Conservation (phyloP, 805 yeast genomes). For the Monosporozyma solicola region DNA sequence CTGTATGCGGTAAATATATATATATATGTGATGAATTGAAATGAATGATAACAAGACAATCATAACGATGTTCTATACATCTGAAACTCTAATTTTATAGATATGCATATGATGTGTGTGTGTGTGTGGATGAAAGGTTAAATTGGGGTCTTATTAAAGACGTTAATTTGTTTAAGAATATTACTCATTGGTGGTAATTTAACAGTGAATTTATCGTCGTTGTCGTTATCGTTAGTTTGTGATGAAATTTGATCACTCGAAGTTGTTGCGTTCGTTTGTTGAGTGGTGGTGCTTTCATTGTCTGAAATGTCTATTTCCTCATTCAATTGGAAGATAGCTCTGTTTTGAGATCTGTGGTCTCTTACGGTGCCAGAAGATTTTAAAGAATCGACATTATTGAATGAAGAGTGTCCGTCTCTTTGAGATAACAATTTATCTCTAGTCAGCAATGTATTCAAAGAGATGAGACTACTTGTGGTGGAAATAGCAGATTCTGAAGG, state of each 20-base stretch:
- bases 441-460: slow-evolving; percentile 8
- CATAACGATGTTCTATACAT: not conserved
- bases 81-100: not conserved
- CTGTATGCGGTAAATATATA: not conserved
- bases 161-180: slow-evolving; percentile 19
- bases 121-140: not conserved
- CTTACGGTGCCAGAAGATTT: not conserved
- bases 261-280: not conserved
- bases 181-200: slow-evolving; percentile 23
- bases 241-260: slow-evolving; percentile 1
- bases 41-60: not conserved
- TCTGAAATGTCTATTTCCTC: not conserved
- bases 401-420: not conserved
- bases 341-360: not conserved
- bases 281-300: not conserved
- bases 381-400: not conserved
- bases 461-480: slow-evolving; percentile 13
- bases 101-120: slow-evolving; percentile 2
- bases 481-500: slow-evolving; percentile 13
- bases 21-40: not conserved
- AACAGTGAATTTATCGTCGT: slow-evolving; percentile 10
- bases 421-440: not conserved
- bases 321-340: slow-evolving; percentile 1
- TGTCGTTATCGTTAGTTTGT: slow-evolving; percentile 13
- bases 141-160: slow-evolving; percentile 11